Evolutionary conservation across 225 moss, liverwort and hornwort species (phyloP), one percentile per base, ranked within the genome.

Genomic region (Climacium dendroides): DNA sequence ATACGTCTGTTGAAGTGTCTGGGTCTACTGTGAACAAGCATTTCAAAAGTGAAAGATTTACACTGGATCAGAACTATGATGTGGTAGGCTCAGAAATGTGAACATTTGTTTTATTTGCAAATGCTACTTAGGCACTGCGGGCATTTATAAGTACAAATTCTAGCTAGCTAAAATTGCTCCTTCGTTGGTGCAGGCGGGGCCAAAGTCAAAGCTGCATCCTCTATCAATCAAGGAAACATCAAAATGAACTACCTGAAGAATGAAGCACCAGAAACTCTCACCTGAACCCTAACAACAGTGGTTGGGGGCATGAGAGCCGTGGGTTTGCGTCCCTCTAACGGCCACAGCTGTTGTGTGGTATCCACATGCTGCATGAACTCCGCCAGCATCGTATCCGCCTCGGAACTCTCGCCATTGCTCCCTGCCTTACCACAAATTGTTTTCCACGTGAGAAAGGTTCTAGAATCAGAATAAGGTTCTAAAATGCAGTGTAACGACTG

Each of bases 231-330:
- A 84, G 45, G 52, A 76, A 80, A 79, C 39, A 62, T 71, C 67
- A 32, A 47, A 61, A 41, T 54, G 45, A 53, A 67, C 70, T 61
- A 70, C 57, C 39, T 57, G 57, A 78, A 83, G 84, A 9, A 78
- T 39, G 64, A 54, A 29, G 86, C 71, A 61, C 77, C 55, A 60
- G 62, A 71, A 85, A 79, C 54, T 81, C 83, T 81, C 70, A 94
- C 95, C 90, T 92, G 93, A 69, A 94, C 95, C 74, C 92, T 85
- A 47, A 96, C 94, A 78, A 96, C 93, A 58, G 95, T 94, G 37
- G 94, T 94, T 22, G 96, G 94, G 59, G 96, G 96, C 96, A 96
- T 95, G 52, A 96, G 96, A 65, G 92, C 93, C 17, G 94, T 95
- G 43, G 96, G 95, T 26, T 90, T 94, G 83, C 95, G 94, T 50